A percentile compares a stretch with the other conserved stretches of the same genome.
Evolutionary conservation across 768 basidiomycete genomes (phyloP).

Genomic region (Guyanaporus albipodus): DNA sequence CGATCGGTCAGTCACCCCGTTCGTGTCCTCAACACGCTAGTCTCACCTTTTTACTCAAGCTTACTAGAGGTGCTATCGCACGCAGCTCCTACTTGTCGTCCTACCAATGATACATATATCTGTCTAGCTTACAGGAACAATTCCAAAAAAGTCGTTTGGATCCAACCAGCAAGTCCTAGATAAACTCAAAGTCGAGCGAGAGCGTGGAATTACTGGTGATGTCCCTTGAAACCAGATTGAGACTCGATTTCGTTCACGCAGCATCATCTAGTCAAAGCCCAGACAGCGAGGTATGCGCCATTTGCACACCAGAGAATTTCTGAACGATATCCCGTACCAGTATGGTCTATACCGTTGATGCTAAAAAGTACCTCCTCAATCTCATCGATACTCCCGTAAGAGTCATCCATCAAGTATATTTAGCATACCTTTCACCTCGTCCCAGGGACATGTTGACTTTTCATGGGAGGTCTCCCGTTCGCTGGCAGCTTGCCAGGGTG

Average conservation of each 20-base stretch:
- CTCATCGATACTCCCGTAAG: slow-evolving; percentile 92
- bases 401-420: neutral
- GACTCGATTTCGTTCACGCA: slow-evolving; percentile 2
- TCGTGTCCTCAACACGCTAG: neutral
- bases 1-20: slow-evolving; percentile 54
- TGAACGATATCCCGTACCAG: slow-evolving; percentile 36
- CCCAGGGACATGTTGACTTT: slow-evolving; percentile 94
- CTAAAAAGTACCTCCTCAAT: slow-evolving; percentile 72
- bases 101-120: slow-evolving; percentile 16
- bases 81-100: neutral
- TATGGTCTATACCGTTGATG: slow-evolving; percentile 69
- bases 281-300: slow-evolving; percentile 73
- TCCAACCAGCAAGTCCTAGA: slow-evolving; percentile 85
- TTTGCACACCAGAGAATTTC: neutral
- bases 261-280: slow-evolving; percentile 73
- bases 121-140: slow-evolving; percentile 81
- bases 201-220: slow-evolving; percentile 90
- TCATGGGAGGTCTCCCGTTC: slow-evolving; percentile 95
- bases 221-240: neutral
- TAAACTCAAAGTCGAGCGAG: slow-evolving; percentile 94
- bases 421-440: neutral
- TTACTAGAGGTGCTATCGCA: slow-evolving; percentile 60
- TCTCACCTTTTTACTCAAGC: slow-evolving; percentile 36
- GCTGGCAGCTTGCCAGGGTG: slow-evolving; percentile 91
- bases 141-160: slow-evolving; percentile 57